Evolutionary conservation across 176 grass and related monocot genomes (phyloP).

Genomic region (Calamus simplicifolius): DNA sequence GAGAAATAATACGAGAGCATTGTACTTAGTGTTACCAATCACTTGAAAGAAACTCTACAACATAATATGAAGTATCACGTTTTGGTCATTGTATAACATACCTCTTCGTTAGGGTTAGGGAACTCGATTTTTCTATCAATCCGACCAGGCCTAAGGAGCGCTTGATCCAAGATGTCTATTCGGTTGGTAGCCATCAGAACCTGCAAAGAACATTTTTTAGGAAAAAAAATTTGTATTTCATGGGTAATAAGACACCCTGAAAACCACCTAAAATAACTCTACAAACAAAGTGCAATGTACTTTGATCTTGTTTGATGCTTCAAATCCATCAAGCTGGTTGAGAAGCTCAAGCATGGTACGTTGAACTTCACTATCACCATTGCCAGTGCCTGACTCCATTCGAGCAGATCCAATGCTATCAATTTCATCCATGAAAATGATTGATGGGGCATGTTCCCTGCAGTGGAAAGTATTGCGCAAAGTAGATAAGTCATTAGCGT

Average conservation of each 20-base stretch:
- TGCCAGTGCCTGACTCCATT: conserved; percentile 94
- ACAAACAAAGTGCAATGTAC: conserved; percentile 11
- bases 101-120: conserved; percentile 97
- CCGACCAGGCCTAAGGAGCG: conserved; percentile 87
- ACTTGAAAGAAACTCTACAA: background rate
- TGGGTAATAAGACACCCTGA: no score
- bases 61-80: conserved; percentile 9
- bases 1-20: conserved; percentile 11
- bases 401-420: conserved; percentile 94
- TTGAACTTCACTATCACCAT: conserved; percentile 95
- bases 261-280: no score
- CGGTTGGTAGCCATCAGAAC: conserved; percentile 99
- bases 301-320: conserved; percentile 99
- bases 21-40: background rate
- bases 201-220: conserved; percentile 24
- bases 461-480: background rate
- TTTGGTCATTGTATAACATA: conserved; percentile 14
- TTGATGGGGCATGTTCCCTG: conserved; percentile 95
- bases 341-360: conserved; percentile 99
- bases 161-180: conserved; percentile 98
- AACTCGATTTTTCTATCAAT: conserved; percentile 99
- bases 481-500: no score
- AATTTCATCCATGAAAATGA: conserved; percentile 99
- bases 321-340: conserved; percentile 99
- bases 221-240: background rate